Evolutionary conservation across 768 basidiomycete species (phyloP), one percentile per base, ranked within the genome.

Genomic region (Hemileccinum impolitum): DNA sequence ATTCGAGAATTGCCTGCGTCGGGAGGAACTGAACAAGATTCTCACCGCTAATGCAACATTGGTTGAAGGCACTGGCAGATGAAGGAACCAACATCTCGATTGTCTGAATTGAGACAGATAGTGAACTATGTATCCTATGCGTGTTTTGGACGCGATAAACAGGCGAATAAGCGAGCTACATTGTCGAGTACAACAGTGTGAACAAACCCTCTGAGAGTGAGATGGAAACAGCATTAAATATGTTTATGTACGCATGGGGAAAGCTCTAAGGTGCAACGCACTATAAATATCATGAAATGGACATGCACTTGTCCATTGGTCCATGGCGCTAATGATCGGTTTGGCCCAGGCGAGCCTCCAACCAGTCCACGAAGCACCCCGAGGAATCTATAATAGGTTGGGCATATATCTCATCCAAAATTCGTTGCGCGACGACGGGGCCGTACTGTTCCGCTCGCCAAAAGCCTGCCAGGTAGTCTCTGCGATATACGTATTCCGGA

Each of bases 371-470:
- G 6, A 80, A 35, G 37, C 38, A 53, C 12, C 53, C 45, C 17
- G 42, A 66, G 23, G 72, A 52, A 54, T 74, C 71, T 3, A 48
- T 48, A 28, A 62, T 56, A 6, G 64, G 61, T 39, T 64, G 63
- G 19, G 51, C 54, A 18, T 66, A 70, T 31, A 89, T 66, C 19
- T 72, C 70, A 28, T 83, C 75, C 30, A 82, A 66, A 35, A 87
- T 71, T 19, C 76, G 76, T 59, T 76, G 75, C 3, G 77, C 82
- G 41, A 89, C 79, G 5, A 76, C 68, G 18, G 67, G 68, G 38
- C 81, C 81, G 55, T 81, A 87, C 57, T 89, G 85, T 54, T 90
- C 88, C 34, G 88, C 89, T 46, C 86, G 73, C 13, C 84, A 81
- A 62, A 90, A 91, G 18, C 90, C 89, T 36, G 79, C 70, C 32